phyloP scores from a whole-genome alignment of 257 asterid genomes.

The Nicotiana undulata region DNA sequence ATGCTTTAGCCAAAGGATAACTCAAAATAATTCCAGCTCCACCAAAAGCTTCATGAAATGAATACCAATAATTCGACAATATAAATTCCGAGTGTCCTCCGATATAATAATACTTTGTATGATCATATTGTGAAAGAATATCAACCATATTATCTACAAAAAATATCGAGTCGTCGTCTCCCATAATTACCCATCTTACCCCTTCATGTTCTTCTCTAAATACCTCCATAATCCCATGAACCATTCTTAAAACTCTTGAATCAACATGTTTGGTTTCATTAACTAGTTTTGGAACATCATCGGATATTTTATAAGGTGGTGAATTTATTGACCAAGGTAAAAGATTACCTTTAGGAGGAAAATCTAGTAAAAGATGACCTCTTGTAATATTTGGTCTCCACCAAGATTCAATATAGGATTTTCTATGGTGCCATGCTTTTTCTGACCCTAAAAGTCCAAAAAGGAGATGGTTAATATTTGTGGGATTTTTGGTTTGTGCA shows the following conservation, averaged over 20 bases:
- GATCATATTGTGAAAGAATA: slow-evolving; percentile 25
- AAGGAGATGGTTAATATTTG: slow-evolving; percentile 6
- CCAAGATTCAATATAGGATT: slow-evolving; percentile 25
- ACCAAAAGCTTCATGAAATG: slow-evolving; percentile 26
- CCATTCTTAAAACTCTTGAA: slow-evolving; percentile 17
- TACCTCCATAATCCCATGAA: slow-evolving; percentile 26
- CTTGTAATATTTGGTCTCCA: slow-evolving; percentile 21
- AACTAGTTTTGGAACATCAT: slow-evolving; percentile 1
- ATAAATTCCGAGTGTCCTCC: slow-evolving; percentile 25
- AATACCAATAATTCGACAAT: slow-evolving; percentile 7
- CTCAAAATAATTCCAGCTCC: slow-evolving; percentile 31
- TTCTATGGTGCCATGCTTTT: slow-evolving; percentile 14
- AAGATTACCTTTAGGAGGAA: slow-evolving; percentile 15
- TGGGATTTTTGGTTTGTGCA: not conserved
- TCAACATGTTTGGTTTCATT: not conserved
- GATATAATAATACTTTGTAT: slow-evolving; percentile 15
- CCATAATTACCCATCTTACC: slow-evolving; percentile 28
- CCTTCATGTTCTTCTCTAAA: slow-evolving; percentile 17
- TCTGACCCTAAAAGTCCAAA: slow-evolving; percentile 25
- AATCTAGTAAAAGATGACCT: slow-evolving; percentile 22
- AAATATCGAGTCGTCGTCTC: slow-evolving; percentile 28
- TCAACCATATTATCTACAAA: slow-evolving; percentile 23
- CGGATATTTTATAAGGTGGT: slow-evolving; percentile 17
- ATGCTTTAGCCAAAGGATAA: slow-evolving; percentile 23
- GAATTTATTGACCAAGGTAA: slow-evolving; percentile 21